These are phyloP conservation scores for Citrus medica DNA, from an alignment of 345 rosid species.

Conservation along the genomic window DNA sequence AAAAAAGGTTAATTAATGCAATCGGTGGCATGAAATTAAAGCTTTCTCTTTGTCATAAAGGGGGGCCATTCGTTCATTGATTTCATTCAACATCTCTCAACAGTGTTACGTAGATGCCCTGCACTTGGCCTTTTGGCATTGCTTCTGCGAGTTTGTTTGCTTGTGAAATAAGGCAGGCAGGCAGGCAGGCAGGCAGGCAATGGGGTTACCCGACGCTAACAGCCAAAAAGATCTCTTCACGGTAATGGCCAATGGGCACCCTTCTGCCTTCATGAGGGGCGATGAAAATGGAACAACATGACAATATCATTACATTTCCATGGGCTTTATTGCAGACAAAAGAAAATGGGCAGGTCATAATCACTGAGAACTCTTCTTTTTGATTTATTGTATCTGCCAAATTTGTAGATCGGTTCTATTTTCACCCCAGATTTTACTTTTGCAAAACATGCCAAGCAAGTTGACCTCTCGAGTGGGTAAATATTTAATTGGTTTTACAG, in stretches of 20 bases:
- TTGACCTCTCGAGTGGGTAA: background rate
- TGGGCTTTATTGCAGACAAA: slow-evolving; percentile 25
- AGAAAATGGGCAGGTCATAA: slow-evolving; percentile 34
- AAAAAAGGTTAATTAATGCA: background rate
- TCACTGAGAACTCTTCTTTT: slow-evolving; percentile 13
- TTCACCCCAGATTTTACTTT: background rate
- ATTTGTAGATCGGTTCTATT: background rate
- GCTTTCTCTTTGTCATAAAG: background rate
- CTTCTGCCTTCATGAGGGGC: slow-evolving; percentile 3
- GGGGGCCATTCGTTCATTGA: background rate
- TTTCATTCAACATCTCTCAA: background rate
- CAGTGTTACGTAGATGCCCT: background rate
- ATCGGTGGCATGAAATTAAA: background rate
- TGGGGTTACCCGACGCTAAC: slow-evolving; percentile 18
- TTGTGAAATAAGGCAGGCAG: slow-evolving; percentile 1
- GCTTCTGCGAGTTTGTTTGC: slow-evolving; percentile 9
- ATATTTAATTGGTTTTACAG: slow-evolving; percentile 10
- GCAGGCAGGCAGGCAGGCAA: background rate
- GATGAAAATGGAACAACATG: background rate
- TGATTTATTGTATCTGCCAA: background rate
- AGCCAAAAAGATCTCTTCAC: slow-evolving; percentile 16
- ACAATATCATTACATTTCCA: slow-evolving; percentile 8
- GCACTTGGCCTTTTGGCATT: background rate
- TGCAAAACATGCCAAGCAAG: no score
- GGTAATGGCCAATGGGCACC: slow-evolving; percentile 28